These are phyloP conservation scores for Dillenia suffruticosa DNA, from an alignment of 164 flowering plant species.

Conservation along the genomic window DNA sequence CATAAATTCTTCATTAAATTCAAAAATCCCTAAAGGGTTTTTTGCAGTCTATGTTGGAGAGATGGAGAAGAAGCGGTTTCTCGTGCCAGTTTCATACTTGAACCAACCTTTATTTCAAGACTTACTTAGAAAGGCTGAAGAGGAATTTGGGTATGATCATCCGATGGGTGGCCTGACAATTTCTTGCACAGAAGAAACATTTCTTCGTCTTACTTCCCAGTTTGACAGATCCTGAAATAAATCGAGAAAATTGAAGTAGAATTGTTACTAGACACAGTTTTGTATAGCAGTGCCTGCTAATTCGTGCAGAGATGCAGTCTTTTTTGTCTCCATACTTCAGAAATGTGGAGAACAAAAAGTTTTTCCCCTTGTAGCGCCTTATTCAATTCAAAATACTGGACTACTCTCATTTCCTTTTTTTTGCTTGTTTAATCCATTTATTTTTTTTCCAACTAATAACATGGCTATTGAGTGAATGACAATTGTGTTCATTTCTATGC, in stretches of 20 bases:
- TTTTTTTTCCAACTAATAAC: no score
- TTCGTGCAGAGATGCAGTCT: neutral
- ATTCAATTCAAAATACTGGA: neutral
- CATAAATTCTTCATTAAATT: no score
- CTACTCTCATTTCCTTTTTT: no score
- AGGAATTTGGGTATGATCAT: conserved; percentile 44
- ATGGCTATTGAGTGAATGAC: no score
- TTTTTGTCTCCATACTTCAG: neutral
- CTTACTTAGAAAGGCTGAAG: conserved; percentile 33
- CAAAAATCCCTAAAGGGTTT: conserved; percentile 25
- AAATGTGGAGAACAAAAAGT: neutral
- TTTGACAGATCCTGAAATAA: conserved; percentile 10
- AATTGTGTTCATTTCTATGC: no score
- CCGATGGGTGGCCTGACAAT: conserved; percentile 48
- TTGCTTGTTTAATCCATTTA: no score
- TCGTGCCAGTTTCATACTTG: conserved; percentile 38
- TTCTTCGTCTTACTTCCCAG: conserved; percentile 24
- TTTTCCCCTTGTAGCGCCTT: neutral
- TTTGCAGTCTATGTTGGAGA: conserved; percentile 42
- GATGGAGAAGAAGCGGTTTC: conserved; percentile 26
- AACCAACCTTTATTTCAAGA: conserved; percentile 39
- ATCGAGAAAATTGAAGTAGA: neutral
- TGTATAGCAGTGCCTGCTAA: neutral
- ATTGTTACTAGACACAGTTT: no score
- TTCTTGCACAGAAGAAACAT: conserved; percentile 38